Evolutionary conservation across 768 basidiomycete species (phyloP), one percentile per base, ranked within the genome.

Genomic region (Podaxis sp.): DNA sequence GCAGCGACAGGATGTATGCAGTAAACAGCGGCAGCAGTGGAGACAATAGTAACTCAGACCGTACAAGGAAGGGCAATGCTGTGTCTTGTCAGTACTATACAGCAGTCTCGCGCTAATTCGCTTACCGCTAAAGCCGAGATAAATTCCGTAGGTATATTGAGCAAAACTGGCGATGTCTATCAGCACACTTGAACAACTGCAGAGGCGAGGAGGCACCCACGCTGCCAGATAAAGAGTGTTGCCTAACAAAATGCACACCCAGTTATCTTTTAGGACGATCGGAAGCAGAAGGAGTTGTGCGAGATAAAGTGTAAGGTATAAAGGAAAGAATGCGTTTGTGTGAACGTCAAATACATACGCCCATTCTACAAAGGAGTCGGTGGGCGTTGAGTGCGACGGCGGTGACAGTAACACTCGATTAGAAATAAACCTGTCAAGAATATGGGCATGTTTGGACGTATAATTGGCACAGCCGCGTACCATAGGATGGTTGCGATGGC

Each of bases 271-370:
- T 41, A 92, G 83, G 54, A 98, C 80, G 52, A 98, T 82, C 2
- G 93, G 90, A 1, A 93, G 84, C 11, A 99, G 82, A 65, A 96
- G 87, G 11, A 97, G 82, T 71, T 98, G 93, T 0, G 90, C 91
- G 63, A 95, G 79, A 73, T 97, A 97, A 58, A 97, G 84, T 10
- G 91, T 89, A 63, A 97, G 84, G 76, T 92, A 96, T 63, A 95
- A 79, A 20, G 95, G 95, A 76, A 98, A 96, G 81, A 98, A 99
- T 2, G 95, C 90, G 70, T 99, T 98, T 63, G 91, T 96, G 75
- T 97, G 95, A 15, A 98, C 91, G 74, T 99, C 96, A 70, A 99
- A 96, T 12, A 93, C 94, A 74, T 97, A 99, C 3, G 90, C 91
- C 92, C 89, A 95, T 80, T 95, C 93, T 33, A 95, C 90, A 20